A percentile compares a stretch with the other conserved stretches of the same genome.
phyloP scores from a whole-genome alignment of 2,329 filamentous ascomycete genomes.

The Tolypocladium ovalisporum region DNA sequence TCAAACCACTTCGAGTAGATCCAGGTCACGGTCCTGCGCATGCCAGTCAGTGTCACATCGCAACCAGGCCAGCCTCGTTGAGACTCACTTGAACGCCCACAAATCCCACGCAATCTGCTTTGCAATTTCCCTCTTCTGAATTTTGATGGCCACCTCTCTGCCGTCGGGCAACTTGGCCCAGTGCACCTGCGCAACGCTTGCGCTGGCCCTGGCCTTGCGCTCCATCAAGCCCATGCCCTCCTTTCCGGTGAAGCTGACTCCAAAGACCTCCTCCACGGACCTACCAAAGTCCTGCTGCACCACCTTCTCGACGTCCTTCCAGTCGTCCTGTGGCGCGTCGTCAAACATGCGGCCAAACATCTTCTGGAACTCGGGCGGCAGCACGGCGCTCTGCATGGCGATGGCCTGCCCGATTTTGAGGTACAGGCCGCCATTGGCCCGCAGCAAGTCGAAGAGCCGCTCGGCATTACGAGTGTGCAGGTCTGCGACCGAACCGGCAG shows the following conservation, averaged over 20 bases:
- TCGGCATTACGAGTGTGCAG: slow-evolving; percentile 78
- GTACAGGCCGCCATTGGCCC: slow-evolving; percentile 84
- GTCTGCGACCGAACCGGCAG: slow-evolving; percentile 62
- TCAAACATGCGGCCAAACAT: slow-evolving; percentile 98
- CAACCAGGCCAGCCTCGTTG: not conserved
- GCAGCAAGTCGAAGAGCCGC: slow-evolving; percentile 69
- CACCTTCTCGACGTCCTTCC: slow-evolving; percentile 75
- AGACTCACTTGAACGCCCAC: slow-evolving; percentile 78
- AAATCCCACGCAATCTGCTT: slow-evolving; percentile 90
- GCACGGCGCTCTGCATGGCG: slow-evolving; percentile 90
- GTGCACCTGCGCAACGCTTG: slow-evolving; percentile 93
- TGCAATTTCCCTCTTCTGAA: slow-evolving; percentile 90
- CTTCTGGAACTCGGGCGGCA: slow-evolving; percentile 88
- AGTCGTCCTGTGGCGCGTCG: slow-evolving; percentile 86
- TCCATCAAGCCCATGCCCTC: slow-evolving; percentile 56
- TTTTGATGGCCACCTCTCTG: slow-evolving; percentile 85
- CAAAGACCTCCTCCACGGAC: slow-evolving; percentile 83
- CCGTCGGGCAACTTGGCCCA: slow-evolving; percentile 84
- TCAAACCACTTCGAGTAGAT: slow-evolving; percentile 85
- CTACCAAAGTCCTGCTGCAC: slow-evolving; percentile 83
- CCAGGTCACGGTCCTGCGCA: slow-evolving; percentile 57
- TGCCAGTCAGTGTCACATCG: not conserved
- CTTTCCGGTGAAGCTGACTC: slow-evolving; percentile 67
- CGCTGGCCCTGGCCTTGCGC: slow-evolving; percentile 56
- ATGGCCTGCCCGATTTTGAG: slow-evolving; percentile 98